Evolutionary conservation across 148 eudicot genomes (phyloP), one percentile per base, ranked within the genome.

Genomic region (Silene uniflora): DNA sequence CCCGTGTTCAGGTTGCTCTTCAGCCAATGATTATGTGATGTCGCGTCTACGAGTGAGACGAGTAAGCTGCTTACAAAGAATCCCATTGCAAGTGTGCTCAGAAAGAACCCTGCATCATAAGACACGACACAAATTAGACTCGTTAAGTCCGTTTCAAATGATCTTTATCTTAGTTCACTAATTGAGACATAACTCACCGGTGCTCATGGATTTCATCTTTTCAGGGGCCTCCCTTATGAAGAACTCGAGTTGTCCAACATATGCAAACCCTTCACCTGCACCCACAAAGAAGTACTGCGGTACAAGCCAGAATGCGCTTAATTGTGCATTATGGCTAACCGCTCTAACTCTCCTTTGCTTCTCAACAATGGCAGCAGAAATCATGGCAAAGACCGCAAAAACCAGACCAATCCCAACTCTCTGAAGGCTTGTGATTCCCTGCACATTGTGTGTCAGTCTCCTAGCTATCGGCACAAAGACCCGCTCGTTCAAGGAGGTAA

Each of bases 171-270:
- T 49, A 10, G 54, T 49, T 49, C 13, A 49, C 14, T 10, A 49
- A 11, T 10, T 49, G 54, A 49, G 13, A 49, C 24, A 29, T 9
- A 7, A 49, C 71, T 73, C 49, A 81, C 98, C 96, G 11, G 98
- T 95, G 85, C 98, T 95, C 98, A 90, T 92, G 0, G 98, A 95
- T 78, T 95, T 95, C 98, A 95, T 93, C 87, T 83, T 89, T 75
- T 93, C 98, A 0, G 98, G 98, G 32, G 98, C 97, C 68, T 95
- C 98, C 75, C 97, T 86, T 29, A 95, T 95, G 88, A 95, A 95
- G 83, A 95, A 95, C 77, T 95, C 99, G 0, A 95, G 92, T 78
- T 95, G 98, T 1, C 99, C 99, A 0, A 95, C 99, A 62, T 95
- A 95, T 13, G 96, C 99, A 72, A 95, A 95, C 39, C 96, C 99